Evolutionary conservation across 805 yeast species (phyloP).

Genomic region (Hanseniaspora valbyensis): DNA sequence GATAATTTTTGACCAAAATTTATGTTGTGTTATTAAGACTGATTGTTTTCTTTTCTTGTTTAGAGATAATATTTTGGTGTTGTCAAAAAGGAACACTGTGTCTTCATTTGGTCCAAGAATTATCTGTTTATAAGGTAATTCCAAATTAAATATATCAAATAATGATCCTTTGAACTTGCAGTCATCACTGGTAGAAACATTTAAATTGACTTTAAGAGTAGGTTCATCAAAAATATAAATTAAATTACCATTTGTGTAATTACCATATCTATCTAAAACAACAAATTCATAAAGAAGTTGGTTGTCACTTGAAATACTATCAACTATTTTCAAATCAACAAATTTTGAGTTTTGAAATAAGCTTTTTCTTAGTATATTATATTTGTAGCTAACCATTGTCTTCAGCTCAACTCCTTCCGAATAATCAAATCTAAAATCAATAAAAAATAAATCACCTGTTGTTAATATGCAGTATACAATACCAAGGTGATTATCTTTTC

Average conservation of each 20-base stretch:
- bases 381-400: constrained; percentile 1
- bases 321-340: constrained; percentile 1
- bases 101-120: neutral
- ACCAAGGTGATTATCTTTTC: neutral
- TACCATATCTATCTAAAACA: constrained; percentile 13
- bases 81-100: constrained; percentile 4
- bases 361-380: constrained; percentile 2
- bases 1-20: constrained; percentile 14
- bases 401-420: neutral
- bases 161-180: constrained; percentile 1
- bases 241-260: constrained; percentile 10
- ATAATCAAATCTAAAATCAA: neutral
- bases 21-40: constrained; percentile 1
- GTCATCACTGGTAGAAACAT: neutral
- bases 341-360: constrained; percentile 8
- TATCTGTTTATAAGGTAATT: constrained; percentile 6
- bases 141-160: constrained; percentile 9
- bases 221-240: neutral
- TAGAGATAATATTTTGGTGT: constrained; percentile 7
- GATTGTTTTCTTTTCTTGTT: neutral
- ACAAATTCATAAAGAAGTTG: neutral
- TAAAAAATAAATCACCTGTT: constrained; percentile 10
- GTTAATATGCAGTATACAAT: neutral
- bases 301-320: neutral
- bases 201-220: neutral